phyloP scores from a whole-genome alignment of 2,329 filamentous ascomycete species.

The Fusarium nematophilum region DNA sequence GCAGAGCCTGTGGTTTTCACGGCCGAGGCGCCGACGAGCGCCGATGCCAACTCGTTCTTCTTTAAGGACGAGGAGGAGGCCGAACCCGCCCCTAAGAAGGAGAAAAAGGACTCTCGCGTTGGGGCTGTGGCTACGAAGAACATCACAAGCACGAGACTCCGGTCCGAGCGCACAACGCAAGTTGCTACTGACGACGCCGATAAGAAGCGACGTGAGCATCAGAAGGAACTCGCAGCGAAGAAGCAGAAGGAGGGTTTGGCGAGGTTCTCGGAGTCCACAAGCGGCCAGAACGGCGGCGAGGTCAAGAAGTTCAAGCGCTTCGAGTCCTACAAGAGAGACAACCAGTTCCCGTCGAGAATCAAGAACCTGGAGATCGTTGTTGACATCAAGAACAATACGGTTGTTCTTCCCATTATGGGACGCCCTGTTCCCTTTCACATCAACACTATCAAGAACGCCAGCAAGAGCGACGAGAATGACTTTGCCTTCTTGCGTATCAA shows the following conservation, averaged over 20 bases:
- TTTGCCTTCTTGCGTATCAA: slow-evolving; percentile 96
- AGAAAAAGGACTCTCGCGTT: slow-evolving; percentile 84
- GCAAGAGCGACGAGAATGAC: slow-evolving; percentile 95
- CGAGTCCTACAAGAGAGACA: slow-evolving; percentile 98
- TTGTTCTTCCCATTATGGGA: slow-evolving; percentile 97
- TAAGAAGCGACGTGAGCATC: slow-evolving; percentile 86
- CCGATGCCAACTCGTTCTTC: slow-evolving; percentile 97
- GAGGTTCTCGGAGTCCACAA: slow-evolving; percentile 86
- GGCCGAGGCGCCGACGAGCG: slow-evolving; percentile 88
- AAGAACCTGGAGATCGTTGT: slow-evolving; percentile 91
- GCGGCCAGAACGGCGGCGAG: slow-evolving; percentile 86
- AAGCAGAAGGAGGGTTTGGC: slow-evolving; percentile 91
- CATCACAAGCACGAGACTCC: slow-evolving; percentile 91
- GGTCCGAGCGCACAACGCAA: slow-evolving; percentile 89
- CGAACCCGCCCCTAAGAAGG: slow-evolving; percentile 87
- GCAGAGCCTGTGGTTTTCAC: slow-evolving; percentile 90
- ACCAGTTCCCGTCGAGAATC: slow-evolving; percentile 85
- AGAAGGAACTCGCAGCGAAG: slow-evolving; percentile 86
- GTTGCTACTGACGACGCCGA: slow-evolving; percentile 87
- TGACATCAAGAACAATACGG: slow-evolving; percentile 88
- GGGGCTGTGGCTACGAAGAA: slow-evolving; percentile 94
- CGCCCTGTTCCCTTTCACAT: slow-evolving; percentile 98
- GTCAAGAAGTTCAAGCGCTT: slow-evolving; percentile 99
- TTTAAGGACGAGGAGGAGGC: slow-evolving; percentile 97
- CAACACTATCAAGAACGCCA: slow-evolving; percentile 97